Base-by-base conservation (phyloP, 805 yeast genomes). In the Isabelozyma gotoi region DNA sequence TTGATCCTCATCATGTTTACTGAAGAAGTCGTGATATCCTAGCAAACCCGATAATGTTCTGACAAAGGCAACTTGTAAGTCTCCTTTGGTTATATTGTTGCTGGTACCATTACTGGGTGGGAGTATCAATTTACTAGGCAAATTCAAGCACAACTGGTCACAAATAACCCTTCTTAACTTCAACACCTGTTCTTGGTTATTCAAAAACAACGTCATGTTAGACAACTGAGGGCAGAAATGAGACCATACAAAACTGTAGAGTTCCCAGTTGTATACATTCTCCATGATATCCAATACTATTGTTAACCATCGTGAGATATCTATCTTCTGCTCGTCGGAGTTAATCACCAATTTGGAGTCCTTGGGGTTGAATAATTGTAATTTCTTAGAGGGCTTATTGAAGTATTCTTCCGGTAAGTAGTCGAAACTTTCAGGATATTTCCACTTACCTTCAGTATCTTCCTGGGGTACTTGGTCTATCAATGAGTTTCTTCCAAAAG, bases 201-300 rank as follows among this genome's bases (percentile, higher is more conserved):
- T 61, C 27, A 65, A 60, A 49, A 84, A 84, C 7, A 88, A 63
- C 11, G 62, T 63, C 48, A 81, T 57, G 51, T 81, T 83, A 8
- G 86, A 70, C 21, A 88, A 55, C 53, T 87, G 95, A 0, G 88
- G 78, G 52, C 89, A 82, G 42, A 86, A 71, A 59, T 85, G 88
- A 0, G 85, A 79, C 71, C 84, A 68, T 1, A 81, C 60, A 53
- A 71, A 84, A 0, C 90, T 80, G 58, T 82, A 87, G 0, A 80
- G 57, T 48, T 85, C 92, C 94, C 92, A 87, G 46, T 77, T 76
- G 14, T 77, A 68, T 33, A 81, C 81, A 3, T 69, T 67, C 10
- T 76, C 75, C 49, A 86, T 55, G 0, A 82, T 68, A 5, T 66
- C 62, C 8, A 76, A 57, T 5, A 82, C 78, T 10, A 81, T 46